phyloP scores from a whole-genome alignment of 805 yeast genomes.

The Priceomyces fermenticarens region DNA sequence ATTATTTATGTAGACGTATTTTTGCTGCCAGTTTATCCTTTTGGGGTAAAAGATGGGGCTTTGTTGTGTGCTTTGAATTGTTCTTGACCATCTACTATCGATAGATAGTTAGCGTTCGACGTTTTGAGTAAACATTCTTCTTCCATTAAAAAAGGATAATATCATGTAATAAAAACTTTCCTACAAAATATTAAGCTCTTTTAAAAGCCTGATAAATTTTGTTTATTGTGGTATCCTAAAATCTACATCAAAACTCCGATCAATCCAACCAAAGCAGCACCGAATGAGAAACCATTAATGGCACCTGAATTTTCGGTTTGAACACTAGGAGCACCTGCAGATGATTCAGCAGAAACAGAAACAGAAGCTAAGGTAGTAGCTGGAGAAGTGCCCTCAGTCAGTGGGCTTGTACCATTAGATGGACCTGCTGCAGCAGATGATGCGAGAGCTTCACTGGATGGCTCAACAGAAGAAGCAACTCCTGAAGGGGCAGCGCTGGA shows the following conservation, averaged over 20 bases:
- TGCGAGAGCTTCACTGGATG: conserved; percentile 11
- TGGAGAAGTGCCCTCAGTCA: conserved; percentile 4
- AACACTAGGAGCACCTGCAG: conserved; percentile 25
- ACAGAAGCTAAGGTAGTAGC: conserved; percentile 5
- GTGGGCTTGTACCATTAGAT: conserved; percentile 5
- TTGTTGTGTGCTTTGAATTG: too few species aligned
- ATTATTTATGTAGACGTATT: too few species aligned
- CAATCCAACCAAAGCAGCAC: conserved; percentile 39
- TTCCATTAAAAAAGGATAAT: too few species aligned
- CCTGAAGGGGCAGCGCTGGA: conserved; percentile 5
- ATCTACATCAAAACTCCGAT: conserved; percentile 33
- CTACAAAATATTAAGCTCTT: too few species aligned
- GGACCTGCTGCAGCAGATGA: conserved; percentile 9
- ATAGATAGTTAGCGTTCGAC: too few species aligned
- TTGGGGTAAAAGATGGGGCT: too few species aligned
- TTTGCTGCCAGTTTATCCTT: too few species aligned
- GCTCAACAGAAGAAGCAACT: conserved; percentile 17
- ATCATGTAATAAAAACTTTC: too few species aligned
- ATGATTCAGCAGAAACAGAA: conserved; percentile 15
- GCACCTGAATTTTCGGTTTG: conserved; percentile 25
- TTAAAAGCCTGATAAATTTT: too few species aligned
- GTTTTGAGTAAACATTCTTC: too few species aligned
- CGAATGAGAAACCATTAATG: conserved; percentile 26
- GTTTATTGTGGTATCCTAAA: conserved; percentile 3
- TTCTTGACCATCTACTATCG: too few species aligned